Evolutionary conservation across 495 filamentous ascomycete species (phyloP), one percentile per base, ranked within the genome.

Genomic region (Schizothecium vesticola): DNA sequence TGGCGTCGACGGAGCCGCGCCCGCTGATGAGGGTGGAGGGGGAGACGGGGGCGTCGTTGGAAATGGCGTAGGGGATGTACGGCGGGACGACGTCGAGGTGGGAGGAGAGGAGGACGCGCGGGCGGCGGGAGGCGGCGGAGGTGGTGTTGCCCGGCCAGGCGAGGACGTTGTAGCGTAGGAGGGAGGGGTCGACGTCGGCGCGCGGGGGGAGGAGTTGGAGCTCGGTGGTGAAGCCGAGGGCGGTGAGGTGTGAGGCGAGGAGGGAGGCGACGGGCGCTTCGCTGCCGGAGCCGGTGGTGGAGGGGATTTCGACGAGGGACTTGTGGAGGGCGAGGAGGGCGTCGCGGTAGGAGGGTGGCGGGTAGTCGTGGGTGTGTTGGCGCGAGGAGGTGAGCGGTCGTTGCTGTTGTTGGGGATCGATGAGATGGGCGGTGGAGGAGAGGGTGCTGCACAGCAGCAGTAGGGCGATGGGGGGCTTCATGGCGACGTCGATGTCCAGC

Each of bases 1-100:
- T 99, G 67, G 91, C 94, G 75, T 99, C 94, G 69, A 96, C 93
- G 65, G 85, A 87, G 67, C 95, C 94, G 23, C 94, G 89, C 28
- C 94, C 94, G 43, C 83, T 83, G 67, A 83, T 71, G 22, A 70
- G 55, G 1, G 74, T 73, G 19, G 65, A 26, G 0, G 61, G 7
- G 12, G 51, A 70, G 59, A 76, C 65, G 25, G 93, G 87, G 55
- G 83, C 76, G 13, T 68, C 65, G 61, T 55, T 0, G 21, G 79
- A 77, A 31, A 75, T 75, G 60, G 70, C 67, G 76, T 91, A 91
- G 7, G 86, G 90, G 71, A 92, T 90, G 79, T 86, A 94, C 0
- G 90, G 89, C 8, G 90, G 90, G 1, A 90, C 88, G 6, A 85
- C 86, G 70, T 91, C 88, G 67, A 89, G 87, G 74, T 97, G 93